A percentile compares a stretch with the other conserved stretches of the same genome.
Evolutionary conservation across 768 basidiomycete species (phyloP).

Genomic region (Xerocomellus dryophilus): DNA sequence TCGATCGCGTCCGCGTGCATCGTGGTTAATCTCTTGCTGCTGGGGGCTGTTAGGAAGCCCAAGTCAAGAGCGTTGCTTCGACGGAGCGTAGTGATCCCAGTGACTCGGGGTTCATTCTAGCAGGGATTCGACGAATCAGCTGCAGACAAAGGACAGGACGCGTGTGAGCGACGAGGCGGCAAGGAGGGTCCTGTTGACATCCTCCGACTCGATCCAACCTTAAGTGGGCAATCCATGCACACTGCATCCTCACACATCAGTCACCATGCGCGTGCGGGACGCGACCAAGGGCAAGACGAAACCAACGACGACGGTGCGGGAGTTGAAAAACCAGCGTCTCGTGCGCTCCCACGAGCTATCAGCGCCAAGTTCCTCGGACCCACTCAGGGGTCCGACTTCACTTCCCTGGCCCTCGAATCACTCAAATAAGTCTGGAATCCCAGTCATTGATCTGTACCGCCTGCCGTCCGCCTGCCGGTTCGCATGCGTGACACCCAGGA

Average conservation of each 20-base stretch:
- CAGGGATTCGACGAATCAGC: slow-evolving; percentile 7
- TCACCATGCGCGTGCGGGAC: slow-evolving; percentile 4
- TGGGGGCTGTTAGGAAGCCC: not conserved
- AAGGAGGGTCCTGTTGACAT: not conserved
- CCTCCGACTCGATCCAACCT: slow-evolving; percentile 8
- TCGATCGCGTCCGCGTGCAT: slow-evolving; percentile 20
- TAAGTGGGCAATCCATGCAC: slow-evolving; percentile 6
- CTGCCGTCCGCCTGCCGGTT: slow-evolving; percentile 33
- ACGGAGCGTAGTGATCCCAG: slow-evolving; percentile 11
- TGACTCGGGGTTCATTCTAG: slow-evolving; percentile 18
- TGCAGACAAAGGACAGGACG: slow-evolving; percentile 1
- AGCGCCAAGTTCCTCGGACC: slow-evolving; percentile 17
- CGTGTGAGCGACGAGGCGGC: slow-evolving; percentile 30
- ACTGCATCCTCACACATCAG: slow-evolving; percentile 10
- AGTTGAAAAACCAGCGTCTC: slow-evolving; percentile 3
- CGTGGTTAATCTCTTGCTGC: slow-evolving; percentile 26
- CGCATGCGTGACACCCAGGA: slow-evolving; percentile 31
- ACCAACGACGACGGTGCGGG: slow-evolving; percentile 3
- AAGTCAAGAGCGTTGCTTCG: not conserved
- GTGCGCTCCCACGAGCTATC: slow-evolving; percentile 28
- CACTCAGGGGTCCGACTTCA: slow-evolving; percentile 31
- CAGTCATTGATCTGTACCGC: slow-evolving; percentile 32
- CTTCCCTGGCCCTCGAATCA: slow-evolving; percentile 24
- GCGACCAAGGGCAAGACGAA: not conserved
- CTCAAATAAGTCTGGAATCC: slow-evolving; percentile 32